Base-by-base conservation (phyloP, 805 yeast genomes). In the Sungouiozyma intestinalis region DNA sequence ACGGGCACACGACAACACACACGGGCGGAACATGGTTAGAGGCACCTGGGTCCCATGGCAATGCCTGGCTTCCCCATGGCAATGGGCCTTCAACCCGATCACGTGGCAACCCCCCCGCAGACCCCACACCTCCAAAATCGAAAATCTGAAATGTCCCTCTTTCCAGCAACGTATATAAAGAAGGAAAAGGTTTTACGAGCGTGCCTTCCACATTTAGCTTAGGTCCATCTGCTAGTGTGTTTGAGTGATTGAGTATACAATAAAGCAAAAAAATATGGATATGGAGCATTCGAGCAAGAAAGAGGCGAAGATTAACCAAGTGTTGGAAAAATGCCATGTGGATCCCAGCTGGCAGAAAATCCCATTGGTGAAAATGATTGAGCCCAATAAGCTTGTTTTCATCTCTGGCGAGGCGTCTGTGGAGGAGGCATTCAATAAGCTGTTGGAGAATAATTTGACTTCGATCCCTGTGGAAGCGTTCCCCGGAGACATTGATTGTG, bases 371-470 rank as follows among this genome's bases (percentile, higher is more conserved):
- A 92, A 85, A 50, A 70, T 92, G 51, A 80, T 87, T 34, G 94
- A 85, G 62, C 69, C 74, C 36, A 87, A 82, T 49, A 81, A 84
- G 58, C 71, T 92, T 51, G 74, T 88, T 39, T 71, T 78, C 35
- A 79, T 87, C 48, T 74, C 74, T 47, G 76, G 80, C 2, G 64
- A 75, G 4, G 67, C 76, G 31, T 77, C 95, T 3, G 94, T 90
- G 17, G 96, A 90, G 60, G 72, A 77, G 43, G 96, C 97, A 2
- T 92, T 85, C 65, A 86, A 87, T 53, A 78, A 81, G 3, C 69
- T 90, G 54, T 72, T 74, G 24, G 65, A 71, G 27, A 73, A 88
- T 60, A 79, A 81, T 48, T 72, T 92, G 55, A 90, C 96, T 2
- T 81, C 94, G 14, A 67, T 92, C 43, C 97, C 98, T 0, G 92